These are phyloP conservation scores for Colletotrichum neosansevieriae DNA, from an alignment of 2,329 filamentous ascomycete species.

Conservation along the genomic window DNA sequence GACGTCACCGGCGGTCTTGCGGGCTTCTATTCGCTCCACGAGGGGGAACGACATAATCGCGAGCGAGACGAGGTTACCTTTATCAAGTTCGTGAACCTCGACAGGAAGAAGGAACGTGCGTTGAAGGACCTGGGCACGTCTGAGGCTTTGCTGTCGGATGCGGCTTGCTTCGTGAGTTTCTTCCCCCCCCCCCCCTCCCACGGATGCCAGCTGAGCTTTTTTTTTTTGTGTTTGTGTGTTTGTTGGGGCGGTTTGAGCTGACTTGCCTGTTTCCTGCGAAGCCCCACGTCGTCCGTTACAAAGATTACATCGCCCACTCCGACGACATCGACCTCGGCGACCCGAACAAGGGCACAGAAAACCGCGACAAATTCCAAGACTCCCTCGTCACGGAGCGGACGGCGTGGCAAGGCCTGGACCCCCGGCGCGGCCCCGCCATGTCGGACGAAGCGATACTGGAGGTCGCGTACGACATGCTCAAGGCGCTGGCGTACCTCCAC, in stretches of 20 bases:
- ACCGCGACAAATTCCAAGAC: neutral
- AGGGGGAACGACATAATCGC: too few species aligned
- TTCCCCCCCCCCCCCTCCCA: too few species aligned
- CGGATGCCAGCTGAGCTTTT: neutral
- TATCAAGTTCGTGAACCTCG: neutral
- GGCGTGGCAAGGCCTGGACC: neutral
- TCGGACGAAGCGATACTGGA: conserved; percentile 12
- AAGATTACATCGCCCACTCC: neutral
- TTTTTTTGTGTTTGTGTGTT: too few species aligned
- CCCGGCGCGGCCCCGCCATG: neutral
- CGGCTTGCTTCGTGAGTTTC: too few species aligned
- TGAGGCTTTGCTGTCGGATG: neutral
- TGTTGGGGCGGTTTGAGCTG: neutral
- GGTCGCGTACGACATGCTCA: conserved; percentile 22
- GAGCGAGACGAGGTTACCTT: neutral
- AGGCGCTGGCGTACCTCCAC: conserved; percentile 27
- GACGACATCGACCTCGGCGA: neutral
- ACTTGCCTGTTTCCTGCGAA: neutral
- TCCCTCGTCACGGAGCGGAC: conserved; percentile 11
- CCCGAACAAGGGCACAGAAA: neutral
- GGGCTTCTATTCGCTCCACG: too few species aligned
- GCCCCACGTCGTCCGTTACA: conserved; percentile 18
- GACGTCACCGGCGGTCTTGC: too few species aligned
- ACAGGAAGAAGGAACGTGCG: neutral
- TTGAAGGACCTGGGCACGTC: neutral